Conservation (phyloP, 305 asterid genomes). For the Fraxinus velutina region DNA sequence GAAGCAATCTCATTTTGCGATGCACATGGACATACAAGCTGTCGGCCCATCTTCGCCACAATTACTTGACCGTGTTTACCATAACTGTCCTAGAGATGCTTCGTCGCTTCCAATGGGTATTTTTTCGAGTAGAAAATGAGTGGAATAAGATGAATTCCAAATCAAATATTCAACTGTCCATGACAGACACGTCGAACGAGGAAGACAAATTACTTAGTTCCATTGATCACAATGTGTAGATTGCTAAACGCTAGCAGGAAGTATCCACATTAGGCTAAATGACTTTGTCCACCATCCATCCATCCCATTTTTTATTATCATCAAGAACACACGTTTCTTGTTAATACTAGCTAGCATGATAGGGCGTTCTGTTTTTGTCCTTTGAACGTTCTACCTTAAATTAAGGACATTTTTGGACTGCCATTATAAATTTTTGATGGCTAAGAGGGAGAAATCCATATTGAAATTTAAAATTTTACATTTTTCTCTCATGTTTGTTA, state of each 20-base stretch:
- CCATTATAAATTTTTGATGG: not conserved
- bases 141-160: slow-evolving; percentile 74
- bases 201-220: slow-evolving; percentile 71
- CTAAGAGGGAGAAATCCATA: not conserved
- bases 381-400: not conserved
- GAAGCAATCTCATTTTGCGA: slow-evolving; percentile 82
- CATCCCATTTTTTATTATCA: not conserved
- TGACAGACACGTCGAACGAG: slow-evolving; percentile 51
- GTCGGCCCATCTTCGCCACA: slow-evolving; percentile 98
- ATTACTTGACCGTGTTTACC: slow-evolving; percentile 70
- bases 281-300: not conserved
- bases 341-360: not conserved
- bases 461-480: not conserved
- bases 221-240: slow-evolving; percentile 63
- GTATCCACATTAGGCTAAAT: not conserved
- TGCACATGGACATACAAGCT: slow-evolving; percentile 99
- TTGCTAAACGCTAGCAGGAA: slow-evolving; percentile 3
- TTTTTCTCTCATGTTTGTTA: not conserved
- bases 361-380: not conserved
- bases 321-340: not conserved
- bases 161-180: slow-evolving; percentile 46
- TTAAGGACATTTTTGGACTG: not conserved
- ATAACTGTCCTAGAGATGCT: slow-evolving; percentile 79
- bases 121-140: slow-evolving; percentile 96
- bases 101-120: slow-evolving; percentile 98